Evolutionary conservation across 805 yeast species (phyloP).

Genomic region (Kazachstania kunashirensis): DNA sequence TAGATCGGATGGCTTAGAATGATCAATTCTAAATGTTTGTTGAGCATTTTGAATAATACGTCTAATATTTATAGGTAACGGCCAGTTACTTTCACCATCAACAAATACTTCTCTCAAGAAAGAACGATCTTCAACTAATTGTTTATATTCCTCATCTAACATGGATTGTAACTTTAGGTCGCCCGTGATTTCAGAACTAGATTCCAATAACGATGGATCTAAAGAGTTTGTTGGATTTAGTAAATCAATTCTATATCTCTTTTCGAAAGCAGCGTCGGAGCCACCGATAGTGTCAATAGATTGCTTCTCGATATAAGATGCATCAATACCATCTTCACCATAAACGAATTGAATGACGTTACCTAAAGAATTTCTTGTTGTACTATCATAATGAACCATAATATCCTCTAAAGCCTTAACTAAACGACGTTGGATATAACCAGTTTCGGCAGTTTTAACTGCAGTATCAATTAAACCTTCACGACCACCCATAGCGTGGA

Average conservation of each 20-base stretch:
- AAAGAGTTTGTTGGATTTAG: slow-evolving; percentile 57
- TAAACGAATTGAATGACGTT: slow-evolving; percentile 91
- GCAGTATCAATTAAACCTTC: slow-evolving; percentile 99
- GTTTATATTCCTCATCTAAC: slow-evolving; percentile 77
- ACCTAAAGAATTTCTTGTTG: slow-evolving; percentile 95
- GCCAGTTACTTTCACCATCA: slow-evolving; percentile 95
- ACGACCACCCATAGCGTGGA: slow-evolving; percentile 99
- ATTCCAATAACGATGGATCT: slow-evolving; percentile 68
- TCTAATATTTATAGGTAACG: slow-evolving; percentile 91
- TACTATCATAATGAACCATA: slow-evolving; percentile 97
- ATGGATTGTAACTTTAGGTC: slow-evolving; percentile 72
- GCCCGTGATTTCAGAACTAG: slow-evolving; percentile 85
- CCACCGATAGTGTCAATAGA: slow-evolving; percentile 93
- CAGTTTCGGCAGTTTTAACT: slow-evolving; percentile 97
- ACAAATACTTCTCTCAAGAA: slow-evolving; percentile 77
- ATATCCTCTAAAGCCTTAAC: slow-evolving; percentile 95
- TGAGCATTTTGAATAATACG: slow-evolving; percentile 96
- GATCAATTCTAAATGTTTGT: slow-evolving; percentile 90
- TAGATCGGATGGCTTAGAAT: slow-evolving; percentile 81
- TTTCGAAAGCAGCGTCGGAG: slow-evolving; percentile 71
- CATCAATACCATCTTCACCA: slow-evolving; percentile 99
- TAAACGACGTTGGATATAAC: slow-evolving; percentile 95
- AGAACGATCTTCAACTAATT: slow-evolving; percentile 64
- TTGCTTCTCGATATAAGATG: slow-evolving; percentile 95
- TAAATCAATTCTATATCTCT: slow-evolving; percentile 77